Percentiles rank a stretch among this genome's conserved stretches.
phyloP scores from a whole-genome alignment of 73 alveolate species.

The Stentor coeruleus region DNA sequence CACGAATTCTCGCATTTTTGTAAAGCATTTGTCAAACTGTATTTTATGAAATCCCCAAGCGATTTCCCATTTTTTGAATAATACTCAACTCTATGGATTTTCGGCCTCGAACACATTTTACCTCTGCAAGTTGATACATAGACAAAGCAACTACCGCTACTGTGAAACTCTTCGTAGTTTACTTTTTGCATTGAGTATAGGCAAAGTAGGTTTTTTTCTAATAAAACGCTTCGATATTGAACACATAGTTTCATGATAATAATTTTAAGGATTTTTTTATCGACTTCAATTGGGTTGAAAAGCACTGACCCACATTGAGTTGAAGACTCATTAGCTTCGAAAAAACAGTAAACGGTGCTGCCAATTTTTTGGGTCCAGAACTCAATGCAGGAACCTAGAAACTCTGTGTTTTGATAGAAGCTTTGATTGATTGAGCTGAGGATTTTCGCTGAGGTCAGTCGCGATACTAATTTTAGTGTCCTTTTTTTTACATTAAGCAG shows the following conservation, averaged over 20 bases:
- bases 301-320: not conserved
- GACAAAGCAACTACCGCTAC: not conserved
- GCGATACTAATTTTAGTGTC: not conserved
- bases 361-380: not conserved
- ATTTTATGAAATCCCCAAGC: not conserved
- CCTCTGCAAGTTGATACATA: not conserved
- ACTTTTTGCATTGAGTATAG: not conserved
- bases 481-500: not conserved
- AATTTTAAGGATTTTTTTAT: not conserved
- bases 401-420: not conserved
- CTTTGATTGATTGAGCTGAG: not conserved
- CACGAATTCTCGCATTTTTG: conserved; percentile 3
- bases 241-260: not conserved
- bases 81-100: not conserved
- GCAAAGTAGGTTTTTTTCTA: not conserved
- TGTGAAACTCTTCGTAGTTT: conserved; percentile 5
- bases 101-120: not conserved
- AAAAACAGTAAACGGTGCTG: not conserved
- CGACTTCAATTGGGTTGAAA: not conserved
- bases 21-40: not conserved
- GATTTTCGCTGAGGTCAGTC: conserved; percentile 7
- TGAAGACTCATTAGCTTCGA: not conserved
- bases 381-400: not conserved
- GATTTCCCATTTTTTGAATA: conserved; percentile 12
- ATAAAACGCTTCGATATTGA: not conserved